Evolutionary conservation across 768 basidiomycete genomes (phyloP).

Genomic region (Macrocybe gigantea): DNA sequence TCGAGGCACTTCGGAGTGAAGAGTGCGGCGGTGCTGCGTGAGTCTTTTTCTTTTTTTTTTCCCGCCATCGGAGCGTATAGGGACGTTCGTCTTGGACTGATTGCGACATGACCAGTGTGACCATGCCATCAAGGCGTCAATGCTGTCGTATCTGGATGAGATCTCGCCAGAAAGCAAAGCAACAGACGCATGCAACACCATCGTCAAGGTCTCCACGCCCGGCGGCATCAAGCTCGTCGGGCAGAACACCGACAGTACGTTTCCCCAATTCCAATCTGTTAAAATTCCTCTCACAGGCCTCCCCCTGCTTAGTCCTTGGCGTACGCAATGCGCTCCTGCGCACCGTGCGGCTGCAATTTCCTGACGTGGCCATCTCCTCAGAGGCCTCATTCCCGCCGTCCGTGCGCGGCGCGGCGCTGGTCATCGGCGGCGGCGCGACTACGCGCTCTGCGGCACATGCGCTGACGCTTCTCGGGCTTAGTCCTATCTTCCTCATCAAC

Average conservation of each 20-base stretch:
- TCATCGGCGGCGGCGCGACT: conserved; percentile 33
- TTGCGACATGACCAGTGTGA: conserved; percentile 16
- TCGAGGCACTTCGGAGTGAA: conserved; percentile 14
- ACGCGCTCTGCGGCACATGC: conserved; percentile 32
- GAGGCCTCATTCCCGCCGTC: conserved; percentile 13
- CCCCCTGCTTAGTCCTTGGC: conserved; percentile 19
- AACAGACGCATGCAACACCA: conserved; percentile 28
- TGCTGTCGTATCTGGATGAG: conserved; percentile 26
- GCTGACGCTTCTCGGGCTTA: conserved; percentile 49
- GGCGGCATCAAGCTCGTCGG: conserved; percentile 24
- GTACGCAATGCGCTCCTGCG: conserved; percentile 25
- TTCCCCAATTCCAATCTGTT: not conserved
- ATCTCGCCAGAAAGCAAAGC: conserved; percentile 22
- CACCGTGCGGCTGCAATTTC: conserved; percentile 19
- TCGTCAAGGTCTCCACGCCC: conserved; percentile 24
- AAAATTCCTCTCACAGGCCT: not conserved
- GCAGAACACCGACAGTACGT: conserved; percentile 28
- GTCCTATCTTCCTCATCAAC: conserved; percentile 33
- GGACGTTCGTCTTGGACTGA: not conserved
- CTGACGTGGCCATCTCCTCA: conserved; percentile 9
- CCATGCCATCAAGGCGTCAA: conserved; percentile 30
- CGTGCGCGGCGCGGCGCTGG: conserved; percentile 19
- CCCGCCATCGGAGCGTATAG: not conserved
- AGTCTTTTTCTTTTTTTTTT: conserved; percentile 5
- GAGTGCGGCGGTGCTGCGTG: conserved; percentile 29